Conservation (phyloP, 257 asterid genomes). For the Salvia miltiorrhiza region DNA sequence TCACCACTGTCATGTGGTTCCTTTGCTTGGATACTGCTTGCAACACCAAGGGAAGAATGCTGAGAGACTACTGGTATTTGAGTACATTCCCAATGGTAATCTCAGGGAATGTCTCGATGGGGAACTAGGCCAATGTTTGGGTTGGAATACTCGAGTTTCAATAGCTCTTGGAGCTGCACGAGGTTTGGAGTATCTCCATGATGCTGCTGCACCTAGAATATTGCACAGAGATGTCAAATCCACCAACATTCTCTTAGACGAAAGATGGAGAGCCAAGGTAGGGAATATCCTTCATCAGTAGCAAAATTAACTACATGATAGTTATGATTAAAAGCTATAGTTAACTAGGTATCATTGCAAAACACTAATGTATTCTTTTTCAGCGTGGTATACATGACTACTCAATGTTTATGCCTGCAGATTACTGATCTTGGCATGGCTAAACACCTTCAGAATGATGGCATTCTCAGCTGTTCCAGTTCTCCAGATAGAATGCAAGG, state of each 20-base stretch:
- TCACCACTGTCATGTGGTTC: conserved; percentile 93
- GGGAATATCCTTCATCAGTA: conserved; percentile 4
- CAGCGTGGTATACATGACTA: not conserved
- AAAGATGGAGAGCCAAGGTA: conserved; percentile 92
- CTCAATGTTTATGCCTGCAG: conserved; percentile 36
- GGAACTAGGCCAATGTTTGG: conserved; percentile 49
- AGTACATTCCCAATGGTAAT: conserved; percentile 78
- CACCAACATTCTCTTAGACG: conserved; percentile 85
- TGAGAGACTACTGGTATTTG: conserved; percentile 85
- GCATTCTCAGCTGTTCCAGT: conserved; percentile 60
- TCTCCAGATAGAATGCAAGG: conserved; percentile 98
- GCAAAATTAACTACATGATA: conserved; percentile 2
- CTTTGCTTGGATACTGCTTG: conserved; percentile 87
- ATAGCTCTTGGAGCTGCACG: conserved; percentile 99
- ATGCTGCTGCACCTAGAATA: conserved; percentile 96
- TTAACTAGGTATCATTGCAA: not conserved
- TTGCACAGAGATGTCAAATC: conserved; percentile 98
- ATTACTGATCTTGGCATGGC: conserved; percentile 99
- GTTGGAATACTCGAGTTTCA: conserved; percentile 71
- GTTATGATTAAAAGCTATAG: not conserved
- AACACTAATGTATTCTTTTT: not conserved
- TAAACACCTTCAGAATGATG: conserved; percentile 73
- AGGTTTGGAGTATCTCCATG: conserved; percentile 97
- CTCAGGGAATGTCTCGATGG: conserved; percentile 87
- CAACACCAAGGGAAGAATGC: conserved; percentile 65